These are phyloP conservation scores for Colletotrichum salicis DNA, from an alignment of 2,329 filamentous ascomycete species.

Conservation along the genomic window DNA sequence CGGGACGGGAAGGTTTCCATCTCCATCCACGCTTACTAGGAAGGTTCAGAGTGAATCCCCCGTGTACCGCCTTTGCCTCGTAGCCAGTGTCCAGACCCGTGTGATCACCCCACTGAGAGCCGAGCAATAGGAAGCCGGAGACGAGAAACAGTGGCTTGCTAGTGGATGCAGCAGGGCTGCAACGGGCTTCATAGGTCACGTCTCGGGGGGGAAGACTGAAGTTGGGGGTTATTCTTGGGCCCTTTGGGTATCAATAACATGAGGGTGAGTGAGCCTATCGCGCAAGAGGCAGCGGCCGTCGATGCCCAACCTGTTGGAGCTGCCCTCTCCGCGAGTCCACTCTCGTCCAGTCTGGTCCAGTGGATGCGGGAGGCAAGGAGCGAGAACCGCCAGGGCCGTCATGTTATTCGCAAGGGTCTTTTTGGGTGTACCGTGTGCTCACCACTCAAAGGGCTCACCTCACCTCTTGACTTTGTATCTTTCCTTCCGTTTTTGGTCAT, in stretches of 20 bases:
- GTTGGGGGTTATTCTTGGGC: not conserved
- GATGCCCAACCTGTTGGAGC: slow-evolving; percentile 37
- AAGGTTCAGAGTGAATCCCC: not conserved
- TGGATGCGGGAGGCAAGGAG: slow-evolving; percentile 8
- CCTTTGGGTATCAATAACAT: slow-evolving; percentile 27
- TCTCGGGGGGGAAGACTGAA: not conserved
- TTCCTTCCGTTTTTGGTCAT: slow-evolving; percentile 34
- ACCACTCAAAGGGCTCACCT: slow-evolving; percentile 15
- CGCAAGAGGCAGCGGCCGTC: slow-evolving; percentile 32
- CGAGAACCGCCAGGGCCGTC: not conserved
- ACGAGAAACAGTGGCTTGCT: slow-evolving; percentile 36
- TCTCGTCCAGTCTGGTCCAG: slow-evolving; percentile 27
- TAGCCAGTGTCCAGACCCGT: slow-evolving; percentile 4
- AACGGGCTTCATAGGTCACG: slow-evolving; percentile 7
- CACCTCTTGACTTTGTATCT: slow-evolving; percentile 28
- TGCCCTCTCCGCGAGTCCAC: slow-evolving; percentile 1
- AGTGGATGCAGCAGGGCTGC: slow-evolving; percentile 26
- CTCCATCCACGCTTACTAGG: not conserved
- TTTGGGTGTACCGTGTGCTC: slow-evolving; percentile 5
- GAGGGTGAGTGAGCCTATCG: slow-evolving; percentile 21
- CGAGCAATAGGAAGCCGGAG: slow-evolving; percentile 29
- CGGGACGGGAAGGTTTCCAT: not conserved
- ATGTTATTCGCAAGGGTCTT: slow-evolving; percentile 24
- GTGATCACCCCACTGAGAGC: slow-evolving; percentile 25
- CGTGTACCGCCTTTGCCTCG: slow-evolving; percentile 3